Percentiles rank a stretch among this genome's conserved stretches.
Evolutionary conservation across 2,329 filamentous ascomycete genomes (phyloP).

Genomic region (Colletotrichum brevisporum): DNA sequence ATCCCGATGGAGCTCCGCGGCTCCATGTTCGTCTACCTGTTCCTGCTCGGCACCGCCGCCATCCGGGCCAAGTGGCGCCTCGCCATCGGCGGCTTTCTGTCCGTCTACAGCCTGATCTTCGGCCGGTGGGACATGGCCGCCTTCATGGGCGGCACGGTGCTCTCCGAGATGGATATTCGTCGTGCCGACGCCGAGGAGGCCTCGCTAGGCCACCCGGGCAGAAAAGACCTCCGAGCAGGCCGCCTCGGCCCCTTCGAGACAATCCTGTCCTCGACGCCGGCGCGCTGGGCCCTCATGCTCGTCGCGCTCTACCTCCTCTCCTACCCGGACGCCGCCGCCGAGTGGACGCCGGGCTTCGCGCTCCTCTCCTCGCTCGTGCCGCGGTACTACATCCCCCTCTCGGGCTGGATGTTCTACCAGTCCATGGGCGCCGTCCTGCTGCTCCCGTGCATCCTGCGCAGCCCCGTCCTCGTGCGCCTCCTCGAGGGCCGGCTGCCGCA

Average conservation of each 20-base stretch:
- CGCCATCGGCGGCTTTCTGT: slow-evolving; percentile 47
- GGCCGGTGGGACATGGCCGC: slow-evolving; percentile 58
- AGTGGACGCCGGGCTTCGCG: slow-evolving; percentile 55
- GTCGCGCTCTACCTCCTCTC: slow-evolving; percentile 56
- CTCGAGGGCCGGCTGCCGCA: slow-evolving; percentile 52
- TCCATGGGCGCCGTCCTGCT: slow-evolving; percentile 54
- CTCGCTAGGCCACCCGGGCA: slow-evolving; percentile 39
- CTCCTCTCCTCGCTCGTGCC: slow-evolving; percentile 52
- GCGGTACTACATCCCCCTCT: slow-evolving; percentile 53
- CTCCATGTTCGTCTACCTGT: slow-evolving; percentile 57
- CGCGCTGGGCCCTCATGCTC: slow-evolving; percentile 49
- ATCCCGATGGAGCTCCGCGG: slow-evolving; percentile 59
- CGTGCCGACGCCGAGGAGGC: slow-evolving; percentile 34
- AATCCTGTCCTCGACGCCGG: slow-evolving; percentile 27
- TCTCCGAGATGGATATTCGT: slow-evolving; percentile 55
- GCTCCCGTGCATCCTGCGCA: slow-evolving; percentile 53
- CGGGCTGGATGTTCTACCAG: slow-evolving; percentile 58
- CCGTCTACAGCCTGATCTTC: slow-evolving; percentile 51
- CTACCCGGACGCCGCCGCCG: slow-evolving; percentile 55
- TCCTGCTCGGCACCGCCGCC: slow-evolving; percentile 55
- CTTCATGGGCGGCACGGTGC: slow-evolving; percentile 54
- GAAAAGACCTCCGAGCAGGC: slow-evolving; percentile 21
- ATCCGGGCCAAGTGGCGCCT: slow-evolving; percentile 53
- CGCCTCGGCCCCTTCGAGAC: slow-evolving; percentile 30
- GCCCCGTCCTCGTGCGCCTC: slow-evolving; percentile 45